Evolutionary conservation across 2,329 filamentous ascomycete species (phyloP), one percentile per base, ranked within the genome.

Genomic region (Fonsecaea erecta): DNA sequence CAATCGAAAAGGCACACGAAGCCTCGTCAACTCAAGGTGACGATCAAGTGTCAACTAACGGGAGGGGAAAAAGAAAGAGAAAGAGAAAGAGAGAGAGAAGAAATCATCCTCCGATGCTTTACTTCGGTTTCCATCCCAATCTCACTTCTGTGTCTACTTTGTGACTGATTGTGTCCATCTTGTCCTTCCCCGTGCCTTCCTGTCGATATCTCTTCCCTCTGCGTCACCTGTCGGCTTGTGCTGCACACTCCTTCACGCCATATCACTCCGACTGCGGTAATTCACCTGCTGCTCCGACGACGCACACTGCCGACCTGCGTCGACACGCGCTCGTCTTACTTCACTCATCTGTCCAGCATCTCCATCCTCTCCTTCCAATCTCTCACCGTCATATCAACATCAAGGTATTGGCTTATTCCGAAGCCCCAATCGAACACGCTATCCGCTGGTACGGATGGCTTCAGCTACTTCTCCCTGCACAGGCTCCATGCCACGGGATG

Each of bases 371-470:
- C 56, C 62, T 63, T 61, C 56, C 57, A 58, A 58, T 55, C 62
- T 59, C 55, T 48, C 60, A 34, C 40, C 52, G 51, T 54, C 60
- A 61, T 60, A 61, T 60, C 58, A 56, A 70, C 59, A 56, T 55
- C 51, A 30, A 35, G 30, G 21, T 28, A 32, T 60, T 40, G 32
- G 16, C 52, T 52, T 51, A 66, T 67, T 65, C 62, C 63, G 62
- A 64, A 68, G 59, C 40, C 24, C 30, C 55, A 16, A 35, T 60
- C 21, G 53, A 64, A 37, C 26, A 60, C 62, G 58, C 61, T 64
- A 63, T 52, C 62, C 64, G 67, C 67, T 65, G 64, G 67, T 60
- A 60, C 67, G 62, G 67, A 69, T 69, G 67, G 64, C 64, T 61
- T 61, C 64, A 34, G 40, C 64, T 28, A 30, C 58, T 68, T 55